phyloP scores from a whole-genome alignment of 2,329 filamentous ascomycete species.

The Fusarium verrucosum region DNA sequence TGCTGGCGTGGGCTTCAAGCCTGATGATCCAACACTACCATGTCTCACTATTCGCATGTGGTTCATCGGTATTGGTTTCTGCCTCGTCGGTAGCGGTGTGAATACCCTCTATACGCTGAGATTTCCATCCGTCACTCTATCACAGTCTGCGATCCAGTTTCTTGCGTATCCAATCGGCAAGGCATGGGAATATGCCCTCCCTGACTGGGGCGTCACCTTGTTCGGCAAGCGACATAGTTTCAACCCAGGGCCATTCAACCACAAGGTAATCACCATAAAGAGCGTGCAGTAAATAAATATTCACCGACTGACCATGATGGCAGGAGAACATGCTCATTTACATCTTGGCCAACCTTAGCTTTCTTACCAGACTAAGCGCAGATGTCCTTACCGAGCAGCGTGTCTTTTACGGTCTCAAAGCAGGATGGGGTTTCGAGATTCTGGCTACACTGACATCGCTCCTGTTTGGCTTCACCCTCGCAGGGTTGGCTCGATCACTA shows the following conservation, averaged over 20 bases:
- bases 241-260: constrained; percentile 54
- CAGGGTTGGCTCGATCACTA: constrained; percentile 56
- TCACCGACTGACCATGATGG: fast-evolving
- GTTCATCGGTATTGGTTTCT: constrained; percentile 51
- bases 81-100: constrained; percentile 49
- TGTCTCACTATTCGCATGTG: constrained; percentile 53
- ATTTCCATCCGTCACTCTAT: constrained; percentile 47
- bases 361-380: constrained; percentile 51
- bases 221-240: constrained; percentile 44
- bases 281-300: fast-evolving
- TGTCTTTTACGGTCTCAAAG: constrained; percentile 55
- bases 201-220: constrained; percentile 45
- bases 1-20: constrained; percentile 44
- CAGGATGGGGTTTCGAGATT: constrained; percentile 60
- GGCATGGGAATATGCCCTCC: constrained; percentile 48
- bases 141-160: constrained; percentile 52
- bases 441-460: constrained; percentile 59
- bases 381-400: constrained; percentile 50
- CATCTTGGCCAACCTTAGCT: constrained; percentile 65
- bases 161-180: constrained; percentile 56
- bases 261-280: constrained; percentile 37
- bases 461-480: constrained; percentile 62
- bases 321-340: constrained; percentile 64
- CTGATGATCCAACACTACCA: constrained; percentile 44
- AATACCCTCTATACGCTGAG: constrained; percentile 55